Evolutionary conservation across 225 moss, liverwort and hornwort genomes (phyloP).

Genomic region (Polytrichum commune): DNA sequence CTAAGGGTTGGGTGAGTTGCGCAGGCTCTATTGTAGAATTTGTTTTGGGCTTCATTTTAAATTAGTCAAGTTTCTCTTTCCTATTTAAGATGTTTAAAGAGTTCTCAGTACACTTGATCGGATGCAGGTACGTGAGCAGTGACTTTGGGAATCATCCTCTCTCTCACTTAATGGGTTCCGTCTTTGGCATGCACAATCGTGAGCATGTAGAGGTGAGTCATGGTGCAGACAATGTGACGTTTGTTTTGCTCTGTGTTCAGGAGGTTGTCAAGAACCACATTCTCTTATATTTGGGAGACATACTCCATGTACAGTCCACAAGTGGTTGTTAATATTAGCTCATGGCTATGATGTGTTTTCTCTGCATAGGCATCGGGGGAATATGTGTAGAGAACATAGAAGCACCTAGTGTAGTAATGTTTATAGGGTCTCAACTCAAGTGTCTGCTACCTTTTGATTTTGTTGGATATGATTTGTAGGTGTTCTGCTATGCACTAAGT

Average conservation of each 20-base stretch:
- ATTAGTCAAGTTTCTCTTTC: no score
- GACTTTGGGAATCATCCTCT: constrained; percentile 95
- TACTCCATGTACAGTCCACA: no score
- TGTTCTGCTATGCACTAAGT: constrained; percentile 95
- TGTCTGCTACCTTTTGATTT: neutral
- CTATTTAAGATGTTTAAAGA: no score
- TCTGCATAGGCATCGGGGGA: no score
- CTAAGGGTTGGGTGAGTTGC: constrained; percentile 77
- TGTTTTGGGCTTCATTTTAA: no score
- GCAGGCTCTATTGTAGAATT: neutral
- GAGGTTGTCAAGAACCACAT: no score
- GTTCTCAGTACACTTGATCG: neutral
- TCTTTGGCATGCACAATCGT: constrained; percentile 85
- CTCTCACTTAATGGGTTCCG: constrained; percentile 94
- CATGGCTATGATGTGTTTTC: no score
- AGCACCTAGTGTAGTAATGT: no score
- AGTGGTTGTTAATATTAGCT: no score
- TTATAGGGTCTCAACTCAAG: neutral
- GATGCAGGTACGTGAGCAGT: constrained; percentile 86
- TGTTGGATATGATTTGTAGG: constrained; percentile 38
- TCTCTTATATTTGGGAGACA: no score
- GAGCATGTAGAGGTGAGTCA: constrained; percentile 75
- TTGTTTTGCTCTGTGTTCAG: neutral
- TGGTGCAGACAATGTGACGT: no score
- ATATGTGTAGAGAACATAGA: no score